Conservation (phyloP, 1,284 basidiomycete genomes). For the Irpex sp. region DNA sequence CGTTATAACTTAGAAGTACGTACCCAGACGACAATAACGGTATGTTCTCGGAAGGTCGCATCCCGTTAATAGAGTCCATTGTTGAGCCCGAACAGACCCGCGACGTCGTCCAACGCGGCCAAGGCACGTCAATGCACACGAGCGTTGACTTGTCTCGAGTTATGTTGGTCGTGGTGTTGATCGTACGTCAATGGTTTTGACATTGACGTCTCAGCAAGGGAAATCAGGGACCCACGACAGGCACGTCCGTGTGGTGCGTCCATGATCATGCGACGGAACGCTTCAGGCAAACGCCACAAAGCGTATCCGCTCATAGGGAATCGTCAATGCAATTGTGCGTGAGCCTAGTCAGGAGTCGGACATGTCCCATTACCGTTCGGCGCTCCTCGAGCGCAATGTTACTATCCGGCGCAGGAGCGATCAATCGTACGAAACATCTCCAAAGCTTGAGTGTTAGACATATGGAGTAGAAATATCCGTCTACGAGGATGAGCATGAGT, state of each 20-base stretch:
- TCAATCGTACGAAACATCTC: too few relatives aligned
- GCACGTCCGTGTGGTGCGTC: not conserved
- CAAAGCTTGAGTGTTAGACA: not conserved
- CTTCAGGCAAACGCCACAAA: not conserved
- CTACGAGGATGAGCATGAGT: not conserved
- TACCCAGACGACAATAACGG: not conserved
- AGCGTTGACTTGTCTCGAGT: not conserved
- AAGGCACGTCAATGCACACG: not conserved
- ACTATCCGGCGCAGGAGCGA: too few relatives aligned
- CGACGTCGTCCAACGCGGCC: not conserved
- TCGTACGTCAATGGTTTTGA: not conserved
- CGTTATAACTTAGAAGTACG: not conserved
- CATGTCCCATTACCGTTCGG: too few relatives aligned
- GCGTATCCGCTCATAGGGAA: not conserved
- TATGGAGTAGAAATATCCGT: not conserved
- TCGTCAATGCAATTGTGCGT: too few relatives aligned
- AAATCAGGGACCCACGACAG: not conserved
- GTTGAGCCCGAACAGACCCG: not conserved
- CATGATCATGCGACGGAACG: not conserved
- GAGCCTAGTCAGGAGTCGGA: too few relatives aligned
- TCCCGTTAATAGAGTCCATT: not conserved
- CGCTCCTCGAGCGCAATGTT: too few relatives aligned
- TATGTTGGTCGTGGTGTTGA: not conserved
- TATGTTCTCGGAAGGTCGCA: not conserved
- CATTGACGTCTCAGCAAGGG: not conserved